These are phyloP conservation scores for Salvia splendens DNA, from an alignment of 257 asterid species.

Conservation along the genomic window DNA sequence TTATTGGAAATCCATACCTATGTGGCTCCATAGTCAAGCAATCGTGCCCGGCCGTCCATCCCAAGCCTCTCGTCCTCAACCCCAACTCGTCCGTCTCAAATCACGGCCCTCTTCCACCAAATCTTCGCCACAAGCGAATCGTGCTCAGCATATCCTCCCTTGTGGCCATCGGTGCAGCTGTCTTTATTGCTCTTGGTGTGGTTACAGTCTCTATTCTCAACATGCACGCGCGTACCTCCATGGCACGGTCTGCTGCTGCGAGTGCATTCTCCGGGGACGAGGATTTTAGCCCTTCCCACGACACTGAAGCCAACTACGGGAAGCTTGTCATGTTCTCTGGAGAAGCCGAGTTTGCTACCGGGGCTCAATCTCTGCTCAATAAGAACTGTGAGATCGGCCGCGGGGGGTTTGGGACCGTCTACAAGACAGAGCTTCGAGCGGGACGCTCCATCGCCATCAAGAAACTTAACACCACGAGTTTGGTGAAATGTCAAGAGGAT, in stretches of 20 bases:
- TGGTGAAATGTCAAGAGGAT: conserved; percentile 74
- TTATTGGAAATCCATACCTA: conserved; percentile 67
- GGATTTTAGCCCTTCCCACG: conserved; percentile 67
- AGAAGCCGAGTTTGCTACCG: conserved; percentile 63
- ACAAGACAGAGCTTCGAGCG: conserved; percentile 54
- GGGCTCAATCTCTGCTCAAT: conserved; percentile 72
- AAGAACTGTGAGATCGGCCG: conserved; percentile 79
- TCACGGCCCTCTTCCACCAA: conserved; percentile 48
- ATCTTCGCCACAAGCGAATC: conserved; percentile 55
- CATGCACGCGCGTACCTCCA: conserved; percentile 56
- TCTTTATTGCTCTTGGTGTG: conserved; percentile 79
- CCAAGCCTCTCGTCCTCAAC: conserved; percentile 82
- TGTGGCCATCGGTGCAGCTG: conserved; percentile 86
- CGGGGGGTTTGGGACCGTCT: conserved; percentile 87
- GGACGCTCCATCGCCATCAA: conserved; percentile 75
- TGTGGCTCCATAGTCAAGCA: conserved; percentile 81
- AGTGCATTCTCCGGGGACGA: conserved; percentile 60
- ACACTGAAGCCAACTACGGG: conserved; percentile 70
- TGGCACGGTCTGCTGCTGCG: conserved; percentile 53
- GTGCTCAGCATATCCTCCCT: conserved; percentile 79
- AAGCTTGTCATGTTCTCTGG: conserved; percentile 90
- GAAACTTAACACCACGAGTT: conserved; percentile 71
- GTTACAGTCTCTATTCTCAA: conserved; percentile 71
- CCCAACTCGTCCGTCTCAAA: conserved; percentile 68
- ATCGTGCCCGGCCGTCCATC: conserved; percentile 79